Conservation (phyloP, 1,139 yeast species). For the Suhomyces bolitotheri region DNA sequence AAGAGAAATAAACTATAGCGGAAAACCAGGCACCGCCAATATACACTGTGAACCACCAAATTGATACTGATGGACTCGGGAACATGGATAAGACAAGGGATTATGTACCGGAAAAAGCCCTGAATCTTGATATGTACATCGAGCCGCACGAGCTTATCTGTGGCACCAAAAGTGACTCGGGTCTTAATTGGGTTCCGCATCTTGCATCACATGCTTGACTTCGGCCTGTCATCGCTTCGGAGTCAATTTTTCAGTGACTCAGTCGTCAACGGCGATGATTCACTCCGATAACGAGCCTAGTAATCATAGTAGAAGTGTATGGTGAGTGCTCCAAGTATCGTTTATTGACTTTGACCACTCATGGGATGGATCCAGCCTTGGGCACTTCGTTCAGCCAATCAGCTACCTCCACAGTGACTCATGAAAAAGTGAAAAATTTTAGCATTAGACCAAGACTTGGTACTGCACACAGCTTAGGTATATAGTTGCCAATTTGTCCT, state of each 20-base stretch:
- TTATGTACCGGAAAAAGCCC: no score
- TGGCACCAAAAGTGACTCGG: no score
- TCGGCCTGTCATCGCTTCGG: slow-evolving; percentile 2
- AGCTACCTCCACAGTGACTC: slow-evolving; percentile 7
- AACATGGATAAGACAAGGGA: no score
- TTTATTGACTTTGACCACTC: no score
- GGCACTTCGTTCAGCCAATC: slow-evolving; percentile 4
- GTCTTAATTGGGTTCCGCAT: no score
- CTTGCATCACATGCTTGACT: slow-evolving; percentile 1
- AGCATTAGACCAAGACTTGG: slow-evolving; percentile 3
- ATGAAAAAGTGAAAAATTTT: slow-evolving; percentile 10
- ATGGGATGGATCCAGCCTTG: no score
- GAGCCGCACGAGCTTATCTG: background rate
- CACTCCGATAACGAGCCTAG: background rate
- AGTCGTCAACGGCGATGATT: background rate
- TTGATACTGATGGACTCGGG: no score
- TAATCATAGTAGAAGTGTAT: background rate
- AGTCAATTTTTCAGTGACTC: slow-evolving; percentile 3
- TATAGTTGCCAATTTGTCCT: slow-evolving; percentile 1
- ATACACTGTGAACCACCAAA: no score
- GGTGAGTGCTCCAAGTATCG: background rate
- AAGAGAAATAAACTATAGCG: no score
- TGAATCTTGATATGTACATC: background rate
- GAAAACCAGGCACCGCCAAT: no score
- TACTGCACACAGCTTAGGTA: slow-evolving; percentile 8